Conservation (phyloP, 2,329 filamentous ascomycete species). For the Coleophoma eucalyptorum region DNA sequence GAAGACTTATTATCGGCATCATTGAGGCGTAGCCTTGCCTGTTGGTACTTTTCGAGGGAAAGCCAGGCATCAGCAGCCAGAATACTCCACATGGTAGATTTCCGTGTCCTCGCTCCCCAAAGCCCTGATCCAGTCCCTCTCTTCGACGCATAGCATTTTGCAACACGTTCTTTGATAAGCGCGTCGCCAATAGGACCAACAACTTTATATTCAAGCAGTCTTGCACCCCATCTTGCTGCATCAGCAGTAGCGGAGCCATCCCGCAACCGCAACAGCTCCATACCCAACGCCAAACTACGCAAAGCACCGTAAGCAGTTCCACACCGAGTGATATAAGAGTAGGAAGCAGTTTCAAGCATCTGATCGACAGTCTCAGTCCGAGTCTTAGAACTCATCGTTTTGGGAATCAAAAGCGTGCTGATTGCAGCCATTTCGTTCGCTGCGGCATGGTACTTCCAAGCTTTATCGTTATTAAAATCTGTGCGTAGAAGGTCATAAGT, state of each 20-base stretch:
- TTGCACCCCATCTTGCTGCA: conserved; percentile 79
- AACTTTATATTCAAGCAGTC: conserved; percentile 74
- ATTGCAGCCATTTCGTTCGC: conserved; percentile 94
- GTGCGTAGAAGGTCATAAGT: conserved; percentile 87
- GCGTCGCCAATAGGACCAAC: conserved; percentile 74
- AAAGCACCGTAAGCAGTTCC: conserved; percentile 75
- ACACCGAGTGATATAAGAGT: conserved; percentile 88
- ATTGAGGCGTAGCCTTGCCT: conserved; percentile 74
- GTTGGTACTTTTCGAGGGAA: conserved; percentile 68
- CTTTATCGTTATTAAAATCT: conserved; percentile 93
- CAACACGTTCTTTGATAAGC: conserved; percentile 80
- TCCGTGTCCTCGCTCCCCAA: conserved; percentile 72
- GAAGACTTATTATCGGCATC: conserved; percentile 58
- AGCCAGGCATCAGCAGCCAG: conserved; percentile 84
- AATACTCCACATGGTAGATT: conserved; percentile 86
- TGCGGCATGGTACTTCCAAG: conserved; percentile 92
- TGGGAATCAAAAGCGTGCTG: conserved; percentile 74
- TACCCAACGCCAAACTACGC: conserved; percentile 68
- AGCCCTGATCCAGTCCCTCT: conserved; percentile 60
- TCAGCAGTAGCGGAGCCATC: conserved; percentile 80
- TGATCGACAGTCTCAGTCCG: conserved; percentile 79
- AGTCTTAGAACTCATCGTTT: conserved; percentile 67
- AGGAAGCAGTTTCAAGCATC: conserved; percentile 85
- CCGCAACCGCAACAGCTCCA: conserved; percentile 79
- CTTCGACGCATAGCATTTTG: conserved; percentile 77